phyloP scores from a whole-genome alignment of 2,329 filamentous ascomycete species.

The Cyclaneusma minus region DNA sequence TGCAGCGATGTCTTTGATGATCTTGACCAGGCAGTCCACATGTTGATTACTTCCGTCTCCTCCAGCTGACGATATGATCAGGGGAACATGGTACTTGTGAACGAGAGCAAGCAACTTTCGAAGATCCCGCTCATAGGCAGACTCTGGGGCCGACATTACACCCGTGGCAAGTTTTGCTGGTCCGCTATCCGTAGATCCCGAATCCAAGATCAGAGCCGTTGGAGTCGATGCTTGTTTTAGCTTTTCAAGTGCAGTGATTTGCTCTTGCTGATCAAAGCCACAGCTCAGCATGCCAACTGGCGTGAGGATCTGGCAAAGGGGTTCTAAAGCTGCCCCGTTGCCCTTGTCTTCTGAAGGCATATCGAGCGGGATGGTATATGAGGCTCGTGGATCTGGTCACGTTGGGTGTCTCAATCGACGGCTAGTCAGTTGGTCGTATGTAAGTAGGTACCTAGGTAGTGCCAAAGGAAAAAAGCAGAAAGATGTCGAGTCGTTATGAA shows the following conservation, averaged over 20 bases:
- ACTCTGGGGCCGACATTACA: slow-evolving; percentile 22
- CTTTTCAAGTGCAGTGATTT: slow-evolving; percentile 2
- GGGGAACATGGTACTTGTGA: slow-evolving; percentile 19
- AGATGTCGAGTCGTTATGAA: too few species aligned
- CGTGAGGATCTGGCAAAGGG: slow-evolving; percentile 25
- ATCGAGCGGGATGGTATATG: too few species aligned
- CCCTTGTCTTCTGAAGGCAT: too few species aligned
- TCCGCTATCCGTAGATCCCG: slow-evolving; percentile 20
- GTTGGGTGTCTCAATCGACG: too few species aligned
- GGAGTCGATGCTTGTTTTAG: slow-evolving; percentile 13
- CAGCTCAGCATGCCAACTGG: slow-evolving; percentile 34
- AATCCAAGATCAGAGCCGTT: slow-evolving; percentile 21
- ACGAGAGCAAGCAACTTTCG: slow-evolving; percentile 21
- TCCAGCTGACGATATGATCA: slow-evolving; percentile 29
- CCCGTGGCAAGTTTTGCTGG: slow-evolving; percentile 27
- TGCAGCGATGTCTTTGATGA: slow-evolving; percentile 21
- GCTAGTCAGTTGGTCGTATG: too few species aligned
- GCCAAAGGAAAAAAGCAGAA: too few species aligned
- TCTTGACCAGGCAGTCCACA: slow-evolving; percentile 23
- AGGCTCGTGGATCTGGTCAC: too few species aligned
- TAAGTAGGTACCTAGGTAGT: too few species aligned
- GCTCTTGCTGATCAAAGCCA: slow-evolving; percentile 24
- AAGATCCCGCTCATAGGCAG: slow-evolving; percentile 27
- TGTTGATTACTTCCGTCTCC: slow-evolving; percentile 31
- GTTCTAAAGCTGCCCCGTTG: too few species aligned